Evolutionary conservation across 192 early-diverging fungal species (phyloP).

Genomic region (Rhizoclosmatium globosum): DNA sequence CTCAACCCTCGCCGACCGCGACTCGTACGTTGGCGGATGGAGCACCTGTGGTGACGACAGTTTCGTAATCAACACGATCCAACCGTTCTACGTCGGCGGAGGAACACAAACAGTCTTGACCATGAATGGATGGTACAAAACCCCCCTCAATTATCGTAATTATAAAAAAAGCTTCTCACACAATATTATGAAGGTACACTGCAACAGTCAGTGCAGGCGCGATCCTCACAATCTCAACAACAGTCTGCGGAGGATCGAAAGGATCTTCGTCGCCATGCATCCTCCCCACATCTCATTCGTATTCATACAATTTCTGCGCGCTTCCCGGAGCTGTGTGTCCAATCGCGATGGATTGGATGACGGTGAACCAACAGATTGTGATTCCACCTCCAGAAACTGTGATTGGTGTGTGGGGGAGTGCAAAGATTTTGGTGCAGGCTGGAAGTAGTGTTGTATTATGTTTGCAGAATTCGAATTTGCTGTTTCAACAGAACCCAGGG

Average conservation of each 20-base stretch:
- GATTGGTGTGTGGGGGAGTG: neutral
- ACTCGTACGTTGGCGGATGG: no score
- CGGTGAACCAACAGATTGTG: neutral
- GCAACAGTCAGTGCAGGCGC: neutral
- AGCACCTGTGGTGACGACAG: no score
- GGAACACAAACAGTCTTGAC: no score
- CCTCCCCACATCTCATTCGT: neutral
- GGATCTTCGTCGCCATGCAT: neutral
- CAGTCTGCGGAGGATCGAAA: neutral
- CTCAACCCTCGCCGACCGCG: no score
- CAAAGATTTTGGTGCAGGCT: neutral
- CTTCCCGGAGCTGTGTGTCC: neutral
- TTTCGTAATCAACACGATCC: no score
- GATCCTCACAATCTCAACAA: neutral
- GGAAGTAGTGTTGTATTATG: neutral
- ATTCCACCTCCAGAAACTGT: neutral
- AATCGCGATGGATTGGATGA: neutral
- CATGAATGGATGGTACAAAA: no score
- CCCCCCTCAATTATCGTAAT: no score
- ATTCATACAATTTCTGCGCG: neutral
- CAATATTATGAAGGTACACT: neutral
- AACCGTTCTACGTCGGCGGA: no score
- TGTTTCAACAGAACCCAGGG: neutral
- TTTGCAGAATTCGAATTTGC: neutral
- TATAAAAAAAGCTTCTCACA: no score